phyloP scores from a whole-genome alignment of 2,329 filamentous ascomycete species.

The Colletotrichum plurivorum region DNA sequence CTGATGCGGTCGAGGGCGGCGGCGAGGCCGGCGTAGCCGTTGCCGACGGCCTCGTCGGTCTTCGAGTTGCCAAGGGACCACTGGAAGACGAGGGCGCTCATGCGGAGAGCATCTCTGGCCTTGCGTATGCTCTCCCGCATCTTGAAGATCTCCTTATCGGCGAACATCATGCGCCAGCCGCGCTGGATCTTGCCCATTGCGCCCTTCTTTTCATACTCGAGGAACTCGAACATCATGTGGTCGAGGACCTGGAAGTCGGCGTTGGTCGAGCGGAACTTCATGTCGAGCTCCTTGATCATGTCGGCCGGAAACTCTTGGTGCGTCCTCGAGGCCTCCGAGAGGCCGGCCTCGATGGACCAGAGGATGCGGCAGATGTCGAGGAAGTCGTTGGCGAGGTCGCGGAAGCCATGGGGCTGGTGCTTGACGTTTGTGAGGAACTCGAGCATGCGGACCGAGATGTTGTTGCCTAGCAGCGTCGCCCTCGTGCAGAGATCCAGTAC shows the following conservation, averaged over 20 bases:
- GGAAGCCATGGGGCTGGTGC: constrained; percentile 68
- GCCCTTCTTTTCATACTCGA: constrained; percentile 74
- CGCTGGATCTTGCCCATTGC: constrained; percentile 72
- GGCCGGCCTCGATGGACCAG: constrained; percentile 77
- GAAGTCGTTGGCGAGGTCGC: constrained; percentile 74
- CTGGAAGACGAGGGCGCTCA: constrained; percentile 75
- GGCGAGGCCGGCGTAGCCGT: constrained; percentile 77
- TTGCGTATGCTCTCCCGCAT: constrained; percentile 70
- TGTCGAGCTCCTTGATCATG: constrained; percentile 74
- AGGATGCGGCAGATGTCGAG: constrained; percentile 76
- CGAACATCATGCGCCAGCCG: constrained; percentile 75
- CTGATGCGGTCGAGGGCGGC: constrained; percentile 72
- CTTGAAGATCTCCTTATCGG: constrained; percentile 72
- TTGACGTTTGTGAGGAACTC: constrained; percentile 73
- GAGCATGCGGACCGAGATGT: constrained; percentile 75
- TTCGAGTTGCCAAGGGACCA: constrained; percentile 74
- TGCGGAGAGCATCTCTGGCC: constrained; percentile 73
- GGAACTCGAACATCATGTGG: constrained; percentile 72
- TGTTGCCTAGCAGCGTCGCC: constrained; percentile 72
- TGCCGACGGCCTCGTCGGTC: constrained; percentile 72
- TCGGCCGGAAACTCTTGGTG: constrained; percentile 70
- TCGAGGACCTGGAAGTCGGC: constrained; percentile 75
- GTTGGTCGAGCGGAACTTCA: constrained; percentile 73
- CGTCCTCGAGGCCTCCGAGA: constrained; percentile 66
- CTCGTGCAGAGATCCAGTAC: constrained; percentile 68